phyloP scores from a whole-genome alignment of 192 early-diverging fungal genomes.

The Coemansia sp. region DNA sequence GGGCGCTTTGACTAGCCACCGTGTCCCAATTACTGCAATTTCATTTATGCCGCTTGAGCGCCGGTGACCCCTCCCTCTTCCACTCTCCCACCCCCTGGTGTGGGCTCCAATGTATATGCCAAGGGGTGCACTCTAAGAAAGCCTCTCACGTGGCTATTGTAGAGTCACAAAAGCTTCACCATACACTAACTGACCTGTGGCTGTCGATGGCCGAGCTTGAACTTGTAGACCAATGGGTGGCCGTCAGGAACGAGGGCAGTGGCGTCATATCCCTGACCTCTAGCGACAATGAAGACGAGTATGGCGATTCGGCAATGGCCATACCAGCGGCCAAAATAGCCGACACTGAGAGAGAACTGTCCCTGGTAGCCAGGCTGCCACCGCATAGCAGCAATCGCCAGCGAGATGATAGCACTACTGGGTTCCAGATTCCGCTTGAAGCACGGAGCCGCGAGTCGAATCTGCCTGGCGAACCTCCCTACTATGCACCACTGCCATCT shows the following conservation, averaged over 20 bases:
- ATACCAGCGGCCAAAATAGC: background rate
- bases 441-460: background rate
- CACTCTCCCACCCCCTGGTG: background rate
- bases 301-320: conserved; percentile 6
- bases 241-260: conserved; percentile 42
- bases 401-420: background rate
- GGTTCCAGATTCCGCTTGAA: conserved; percentile 15
- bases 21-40: background rate
- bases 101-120: background rate
- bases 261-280: conserved; percentile 52
- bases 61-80: background rate
- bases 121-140: background rate
- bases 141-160: background rate
- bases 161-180: background rate
- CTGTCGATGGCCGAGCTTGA: background rate
- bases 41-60: background rate
- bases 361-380: background rate
- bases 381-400: background rate
- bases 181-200: background rate
- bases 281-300: conserved; percentile 45
- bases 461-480: conserved; percentile 2
- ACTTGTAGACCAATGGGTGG: conserved; percentile 52
- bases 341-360: background rate
- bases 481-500: background rate
- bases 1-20: conserved; percentile 1